A percentile compares a stretch with the other conserved stretches of the same genome.
phyloP scores from a whole-genome alignment of 2,329 filamentous ascomycete genomes.

The Aspergillus pseudoviridinutans region DNA sequence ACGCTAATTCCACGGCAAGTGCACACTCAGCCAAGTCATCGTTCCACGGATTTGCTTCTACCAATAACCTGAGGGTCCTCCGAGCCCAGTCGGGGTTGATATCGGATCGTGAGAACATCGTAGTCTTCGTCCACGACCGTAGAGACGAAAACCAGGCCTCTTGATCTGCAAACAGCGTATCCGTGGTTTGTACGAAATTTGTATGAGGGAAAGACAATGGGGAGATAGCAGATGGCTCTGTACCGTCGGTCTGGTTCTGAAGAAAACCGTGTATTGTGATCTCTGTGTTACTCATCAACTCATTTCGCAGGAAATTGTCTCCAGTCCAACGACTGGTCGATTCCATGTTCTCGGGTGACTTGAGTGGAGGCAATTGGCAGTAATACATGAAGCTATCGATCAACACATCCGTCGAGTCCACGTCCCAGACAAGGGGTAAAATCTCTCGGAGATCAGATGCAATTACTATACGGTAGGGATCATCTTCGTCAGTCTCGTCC shows the following conservation, averaged over 20 bases:
- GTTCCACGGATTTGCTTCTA: conserved; percentile 39
- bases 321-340: conserved; percentile 38
- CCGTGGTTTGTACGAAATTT: conserved; percentile 41
- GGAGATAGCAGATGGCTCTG: conserved; percentile 9
- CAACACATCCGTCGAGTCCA: conserved; percentile 44
- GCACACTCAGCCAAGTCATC: conserved; percentile 63
- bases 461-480: conserved; percentile 78
- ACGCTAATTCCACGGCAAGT: conserved; percentile 61
- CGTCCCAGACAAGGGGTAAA: conserved; percentile 41
- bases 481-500: conserved; percentile 71
- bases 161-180: conserved; percentile 51
- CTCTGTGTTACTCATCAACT: conserved; percentile 29
- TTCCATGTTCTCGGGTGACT: conserved; percentile 18
- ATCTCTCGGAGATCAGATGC: conserved; percentile 69
- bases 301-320: conserved; percentile 54
- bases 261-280: conserved; percentile 25
- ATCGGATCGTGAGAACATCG: conserved; percentile 25
- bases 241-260: conserved; percentile 2
- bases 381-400: conserved; percentile 70
- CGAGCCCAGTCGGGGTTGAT: conserved; percentile 48
- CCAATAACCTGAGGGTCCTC: conserved; percentile 56
- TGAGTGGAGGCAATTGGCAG: conserved; percentile 57
- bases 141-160: conserved; percentile 48
- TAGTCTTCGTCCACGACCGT: conserved; percentile 25
- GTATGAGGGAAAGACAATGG: conserved; percentile 35